Evolutionary conservation across 2,329 filamentous ascomycete species (phyloP).

Genomic region (Monosporascus sp.): DNA sequence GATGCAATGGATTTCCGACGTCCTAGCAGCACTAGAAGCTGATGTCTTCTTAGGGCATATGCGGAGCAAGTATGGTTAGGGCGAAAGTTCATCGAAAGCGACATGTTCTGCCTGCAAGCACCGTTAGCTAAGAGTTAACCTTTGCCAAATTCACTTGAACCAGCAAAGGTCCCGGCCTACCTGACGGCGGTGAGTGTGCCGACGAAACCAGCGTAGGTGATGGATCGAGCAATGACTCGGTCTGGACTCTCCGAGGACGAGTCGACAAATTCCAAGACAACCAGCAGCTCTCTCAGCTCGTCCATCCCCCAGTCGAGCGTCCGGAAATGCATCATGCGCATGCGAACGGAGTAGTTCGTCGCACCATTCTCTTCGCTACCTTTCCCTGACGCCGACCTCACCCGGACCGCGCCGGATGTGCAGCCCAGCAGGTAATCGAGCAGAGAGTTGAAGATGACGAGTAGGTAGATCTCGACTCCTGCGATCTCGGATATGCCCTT

Average conservation of each 20-base stretch:
- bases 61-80: conserved; percentile 38
- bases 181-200: conserved; percentile 45
- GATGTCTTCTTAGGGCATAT: conserved; percentile 38
- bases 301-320: conserved; percentile 54
- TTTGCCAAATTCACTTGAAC: not conserved
- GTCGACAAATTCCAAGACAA: conserved; percentile 45
- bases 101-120: conserved; percentile 31
- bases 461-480: conserved; percentile 50
- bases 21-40: conserved; percentile 48
- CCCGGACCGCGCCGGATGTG: conserved; percentile 42
- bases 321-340: conserved; percentile 47
- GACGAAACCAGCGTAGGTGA: conserved; percentile 47
- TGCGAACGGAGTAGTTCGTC: not conserved
- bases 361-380: conserved; percentile 4
- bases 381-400: conserved; percentile 36
- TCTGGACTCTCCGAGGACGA: conserved; percentile 18
- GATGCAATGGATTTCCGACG: conserved; percentile 47
- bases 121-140: not conserved
- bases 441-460: conserved; percentile 58
- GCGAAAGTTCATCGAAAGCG: conserved; percentile 45
- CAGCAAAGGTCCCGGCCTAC: conserved; percentile 16
- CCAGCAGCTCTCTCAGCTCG: conserved; percentile 39
- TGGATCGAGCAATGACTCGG: conserved; percentile 37
- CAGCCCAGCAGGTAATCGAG: conserved; percentile 61
- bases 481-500: conserved; percentile 46